Base-by-base conservation (phyloP, 148 eudicot species). In the Rhododendron simsii region DNA sequence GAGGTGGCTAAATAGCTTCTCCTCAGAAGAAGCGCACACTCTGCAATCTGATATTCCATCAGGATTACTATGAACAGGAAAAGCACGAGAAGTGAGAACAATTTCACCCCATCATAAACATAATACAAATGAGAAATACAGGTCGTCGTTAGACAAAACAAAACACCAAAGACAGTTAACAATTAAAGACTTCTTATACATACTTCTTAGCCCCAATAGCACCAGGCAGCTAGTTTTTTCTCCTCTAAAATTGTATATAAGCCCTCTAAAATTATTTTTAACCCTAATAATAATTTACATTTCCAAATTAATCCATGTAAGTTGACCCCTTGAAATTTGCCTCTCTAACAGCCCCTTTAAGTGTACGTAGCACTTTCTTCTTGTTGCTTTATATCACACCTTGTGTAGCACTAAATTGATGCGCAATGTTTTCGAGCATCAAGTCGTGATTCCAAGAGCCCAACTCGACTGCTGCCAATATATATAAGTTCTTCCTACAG, bases 41-140 rank as follows among this genome's bases (percentile, higher is more conserved):
- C 88, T 91, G 91, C 92, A 91, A 82, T 84, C 90, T 26, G 92
- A 90, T 88, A 93, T 69, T 51, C 95, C 96, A 88, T 93, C 98
- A 71, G 91, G 82, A 86, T 92, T 90, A 83, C 95, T 92, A 90
- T 85, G 81, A 35, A 84, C 55, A 71, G 23, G 76, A 30, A 83
- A 61, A 67, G 51, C 50, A 84, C 2, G 12, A 84, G 67, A 33
- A 65, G 23, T 28, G 65, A 41, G 15, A 81, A 80, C 63, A 71
- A 47, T 63, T 80, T 63, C 79, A 30, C 13, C 44, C 48, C 12
- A 13, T 48, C 51, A 26, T 16, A 82, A n/a, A 82, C 33, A 39
- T 33, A 61, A 35, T 21, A 57, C 28, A 33, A 59, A 81, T 37
- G 4, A 21, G 74, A 44, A 65, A 83, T 65, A 44, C 37, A 83